Percentiles rank a stretch among this genome's conserved stretches.
Evolutionary conservation across 352 stramenopile genomes (phyloP).

Genomic region (Peronospora tabacina): DNA sequence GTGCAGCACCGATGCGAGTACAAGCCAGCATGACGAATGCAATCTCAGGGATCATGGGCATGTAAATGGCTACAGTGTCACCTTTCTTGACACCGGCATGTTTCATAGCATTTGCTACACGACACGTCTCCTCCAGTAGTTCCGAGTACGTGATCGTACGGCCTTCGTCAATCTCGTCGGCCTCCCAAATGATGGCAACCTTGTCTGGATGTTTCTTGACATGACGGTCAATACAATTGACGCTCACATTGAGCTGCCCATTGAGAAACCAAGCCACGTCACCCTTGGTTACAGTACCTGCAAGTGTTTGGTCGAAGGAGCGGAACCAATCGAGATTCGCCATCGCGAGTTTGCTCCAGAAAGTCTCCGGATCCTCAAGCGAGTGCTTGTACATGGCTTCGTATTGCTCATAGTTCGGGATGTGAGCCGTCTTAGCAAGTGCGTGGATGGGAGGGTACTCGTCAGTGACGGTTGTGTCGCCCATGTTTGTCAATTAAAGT

Average conservation of each 20-base stretch:
- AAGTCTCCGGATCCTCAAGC: slow-evolving; percentile 80
- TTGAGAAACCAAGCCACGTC: slow-evolving; percentile 92
- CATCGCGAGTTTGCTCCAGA: slow-evolving; percentile 89
- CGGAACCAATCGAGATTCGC: slow-evolving; percentile 91
- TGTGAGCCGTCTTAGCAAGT: slow-evolving; percentile 50
- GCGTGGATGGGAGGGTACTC: slow-evolving; percentile 1
- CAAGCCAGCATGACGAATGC: slow-evolving; percentile 98
- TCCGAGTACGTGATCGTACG: slow-evolving; percentile 47
- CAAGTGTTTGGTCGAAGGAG: slow-evolving; percentile 86
- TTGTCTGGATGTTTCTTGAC: slow-evolving; percentile 72
- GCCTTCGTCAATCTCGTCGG: slow-evolving; percentile 90
- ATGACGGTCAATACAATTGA: slow-evolving; percentile 95
- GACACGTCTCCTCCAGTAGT: slow-evolving; percentile 52
- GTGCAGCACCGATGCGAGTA: slow-evolving; percentile 93
- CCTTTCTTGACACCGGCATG: slow-evolving; percentile 82
- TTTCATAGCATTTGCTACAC: slow-evolving; percentile 95
- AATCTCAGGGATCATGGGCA: slow-evolving; percentile 98
- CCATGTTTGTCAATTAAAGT: too few relatives aligned
- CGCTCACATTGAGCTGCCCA: slow-evolving; percentile 91
- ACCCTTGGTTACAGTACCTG: slow-evolving; percentile 84
- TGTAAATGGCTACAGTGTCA: slow-evolving; percentile 96
- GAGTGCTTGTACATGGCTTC: slow-evolving; percentile 83
- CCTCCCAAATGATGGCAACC: slow-evolving; percentile 95
- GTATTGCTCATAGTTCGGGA: slow-evolving; percentile 72
- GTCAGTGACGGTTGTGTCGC: too few relatives aligned